These are phyloP conservation scores for Picea glauca DNA, from an alignment of 75 land plant genomes.

Conservation along the genomic window DNA sequence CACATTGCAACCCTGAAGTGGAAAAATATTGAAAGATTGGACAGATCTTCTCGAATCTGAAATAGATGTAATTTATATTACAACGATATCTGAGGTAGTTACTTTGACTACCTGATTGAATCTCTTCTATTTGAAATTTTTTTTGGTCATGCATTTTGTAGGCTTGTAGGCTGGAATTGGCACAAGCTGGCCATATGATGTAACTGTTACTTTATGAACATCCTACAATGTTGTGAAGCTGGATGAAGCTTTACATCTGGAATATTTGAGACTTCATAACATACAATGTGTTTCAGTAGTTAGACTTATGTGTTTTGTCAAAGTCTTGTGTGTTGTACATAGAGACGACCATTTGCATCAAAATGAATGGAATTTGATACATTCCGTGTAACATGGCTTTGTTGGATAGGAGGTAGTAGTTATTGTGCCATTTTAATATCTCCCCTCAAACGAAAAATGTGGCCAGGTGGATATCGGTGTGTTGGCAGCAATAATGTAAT, in stretches of 20 bases:
- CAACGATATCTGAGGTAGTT: background rate
- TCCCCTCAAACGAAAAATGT: no score
- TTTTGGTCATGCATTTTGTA: background rate
- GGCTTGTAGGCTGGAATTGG: no score
- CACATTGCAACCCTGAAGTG: background rate
- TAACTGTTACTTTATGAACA: background rate
- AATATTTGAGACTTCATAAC: background rate
- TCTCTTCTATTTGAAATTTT: background rate
- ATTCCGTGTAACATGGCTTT: no score
- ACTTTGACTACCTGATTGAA: background rate
- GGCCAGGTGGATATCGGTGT: no score
- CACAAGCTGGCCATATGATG: no score
- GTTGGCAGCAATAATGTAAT: no score
- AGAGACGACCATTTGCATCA: no score
- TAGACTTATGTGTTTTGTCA: background rate
- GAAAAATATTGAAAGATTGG: background rate
- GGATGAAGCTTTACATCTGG: background rate
- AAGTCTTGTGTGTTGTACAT: no score
- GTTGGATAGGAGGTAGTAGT: no score
- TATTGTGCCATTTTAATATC: no score
- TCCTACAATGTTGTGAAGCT: background rate
- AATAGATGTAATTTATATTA: background rate
- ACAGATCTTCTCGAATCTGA: background rate
- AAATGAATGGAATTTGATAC: no score
- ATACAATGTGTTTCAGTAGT: background rate